Conservation (phyloP, 2,329 filamentous ascomycete species). For the Talaromyces sp. region DNA sequence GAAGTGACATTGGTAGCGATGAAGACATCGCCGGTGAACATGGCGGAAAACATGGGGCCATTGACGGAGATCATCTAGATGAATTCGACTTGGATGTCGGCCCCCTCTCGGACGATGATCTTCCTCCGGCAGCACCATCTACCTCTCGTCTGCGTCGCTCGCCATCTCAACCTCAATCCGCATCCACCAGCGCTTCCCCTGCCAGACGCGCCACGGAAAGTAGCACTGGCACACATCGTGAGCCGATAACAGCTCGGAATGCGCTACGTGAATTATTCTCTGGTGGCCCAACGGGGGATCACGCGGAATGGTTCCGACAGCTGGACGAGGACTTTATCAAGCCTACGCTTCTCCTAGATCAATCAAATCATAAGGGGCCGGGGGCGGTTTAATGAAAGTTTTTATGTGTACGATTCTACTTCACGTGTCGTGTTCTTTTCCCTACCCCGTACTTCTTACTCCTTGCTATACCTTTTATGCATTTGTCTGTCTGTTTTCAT, state of each 20-base stretch:
- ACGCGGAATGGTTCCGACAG: constrained; percentile 83
- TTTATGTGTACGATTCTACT: background rate
- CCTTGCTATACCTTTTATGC: constrained; percentile 4
- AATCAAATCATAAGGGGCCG: constrained; percentile 46
- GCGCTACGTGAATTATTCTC: constrained; percentile 78
- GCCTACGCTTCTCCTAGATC: constrained; percentile 80
- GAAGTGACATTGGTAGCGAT: constrained; percentile 43
- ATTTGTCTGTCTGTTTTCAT: background rate
- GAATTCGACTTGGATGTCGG: constrained; percentile 42
- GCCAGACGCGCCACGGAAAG: constrained; percentile 27
- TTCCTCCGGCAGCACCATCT: constrained; percentile 54
- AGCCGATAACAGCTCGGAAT: constrained; percentile 65
- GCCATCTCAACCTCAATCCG: constrained; percentile 33
- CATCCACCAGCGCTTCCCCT: constrained; percentile 27
- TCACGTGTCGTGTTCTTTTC: background rate
- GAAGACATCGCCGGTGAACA: constrained; percentile 49
- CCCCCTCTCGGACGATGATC: constrained; percentile 53
- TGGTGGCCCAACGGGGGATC: constrained; percentile 70
- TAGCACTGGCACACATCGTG: constrained; percentile 11
- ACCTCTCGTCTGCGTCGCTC: constrained; percentile 35
- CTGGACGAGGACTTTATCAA: constrained; percentile 96
- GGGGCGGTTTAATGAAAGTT: constrained; percentile 13
- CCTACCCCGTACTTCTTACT: background rate
- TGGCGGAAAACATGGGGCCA: constrained; percentile 31
- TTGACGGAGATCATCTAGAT: constrained; percentile 29